Base-by-base conservation (phyloP, 2,329 filamentous ascomycete genomes). In the Camillea tinctor region DNA sequence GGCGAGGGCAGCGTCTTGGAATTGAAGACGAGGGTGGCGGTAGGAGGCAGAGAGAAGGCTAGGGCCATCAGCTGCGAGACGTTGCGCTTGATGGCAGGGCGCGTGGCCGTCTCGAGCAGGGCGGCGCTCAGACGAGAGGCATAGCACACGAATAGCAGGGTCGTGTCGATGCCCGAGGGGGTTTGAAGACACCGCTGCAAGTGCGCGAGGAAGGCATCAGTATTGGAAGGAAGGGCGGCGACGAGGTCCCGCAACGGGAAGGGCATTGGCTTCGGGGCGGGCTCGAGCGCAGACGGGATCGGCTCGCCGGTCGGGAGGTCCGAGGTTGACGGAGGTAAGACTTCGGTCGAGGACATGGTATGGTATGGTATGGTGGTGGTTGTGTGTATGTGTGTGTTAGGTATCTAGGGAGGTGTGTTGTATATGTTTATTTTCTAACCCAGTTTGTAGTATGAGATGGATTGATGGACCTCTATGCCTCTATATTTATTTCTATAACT, bases 91-190 rank as follows among this genome's bases (percentile, higher is more conserved):
- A 91, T 78, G 63, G 87, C 82, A 56, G 86, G 82, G 48, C 85
- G 79, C 61, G 84, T 81, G 62, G 86, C 73, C 52, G 76, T 68
- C 57, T 81, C 75, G 68, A 89, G 81, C 22, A 82, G 66, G 23
- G 80, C 76, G 61, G 82, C 80, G 54, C 79, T 69, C 57, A 88
- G 75, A 62, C 85, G 86, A 57, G 88, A 81, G 60, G 81, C 77
- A 79, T 93, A 94, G 77, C 88, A 86, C 63, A 88, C 73, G 66
- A 89, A 85, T 64, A 88, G 83, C 68, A 93, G 85, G 63, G 88
- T 80, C 54, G 84, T 83, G 76, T 93, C 90, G 73, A 89, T 86
- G 70, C 90, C 89, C 40, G 82, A 75, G 51, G 89, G 86, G 9
- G 88, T 89, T 64, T 86, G 83, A 67, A 92, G 80, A 71, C 90